phyloP scores from a whole-genome alignment of 108 stramenopile species.

The Skeletonema menzelii region DNA sequence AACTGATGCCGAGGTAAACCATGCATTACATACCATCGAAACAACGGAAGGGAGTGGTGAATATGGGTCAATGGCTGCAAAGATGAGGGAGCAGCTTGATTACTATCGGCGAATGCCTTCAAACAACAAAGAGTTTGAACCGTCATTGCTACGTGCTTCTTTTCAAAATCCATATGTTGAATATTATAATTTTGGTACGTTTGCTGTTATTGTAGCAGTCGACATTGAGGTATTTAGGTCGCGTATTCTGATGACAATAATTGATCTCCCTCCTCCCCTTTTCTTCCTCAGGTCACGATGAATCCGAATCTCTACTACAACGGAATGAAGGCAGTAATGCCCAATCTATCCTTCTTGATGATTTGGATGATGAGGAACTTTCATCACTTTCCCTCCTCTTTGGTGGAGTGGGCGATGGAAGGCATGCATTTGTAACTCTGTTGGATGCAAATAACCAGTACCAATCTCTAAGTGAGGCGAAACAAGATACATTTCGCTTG shows the following conservation, averaged over 20 bases:
- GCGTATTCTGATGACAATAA: too few species aligned
- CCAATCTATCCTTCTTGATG: conserved; percentile 19
- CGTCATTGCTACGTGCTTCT: conserved; percentile 7
- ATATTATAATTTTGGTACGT: conserved; percentile 18
- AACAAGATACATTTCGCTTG: conserved; percentile 16
- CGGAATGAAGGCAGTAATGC: conserved; percentile 3
- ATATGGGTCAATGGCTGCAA: not conserved
- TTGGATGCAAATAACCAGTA: conserved; percentile 26
- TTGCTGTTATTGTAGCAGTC: too few species aligned
- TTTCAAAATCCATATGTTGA: conserved; percentile 21
- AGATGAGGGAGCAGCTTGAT: conserved; percentile 8
- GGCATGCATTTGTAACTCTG: conserved; percentile 17
- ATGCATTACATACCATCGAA: not conserved
- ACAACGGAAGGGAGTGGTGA: not conserved
- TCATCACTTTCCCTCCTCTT: conserved; percentile 28
- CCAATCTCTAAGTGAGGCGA: not conserved
- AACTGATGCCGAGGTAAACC: not conserved
- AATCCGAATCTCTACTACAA: conserved; percentile 9
- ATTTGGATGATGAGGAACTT: conserved; percentile 22
- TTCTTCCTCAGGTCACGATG: not conserved
- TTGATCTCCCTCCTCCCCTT: too few species aligned
- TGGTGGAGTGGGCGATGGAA: conserved; percentile 27
- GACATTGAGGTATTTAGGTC: too few species aligned
- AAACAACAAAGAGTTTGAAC: conserved; percentile 1
- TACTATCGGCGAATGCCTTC: not conserved